A percentile compares a stretch with the other conserved stretches of the same genome.
Conservation (phyloP, 2,329 filamentous ascomycete species). For the Calonectria henricotiae region DNA sequence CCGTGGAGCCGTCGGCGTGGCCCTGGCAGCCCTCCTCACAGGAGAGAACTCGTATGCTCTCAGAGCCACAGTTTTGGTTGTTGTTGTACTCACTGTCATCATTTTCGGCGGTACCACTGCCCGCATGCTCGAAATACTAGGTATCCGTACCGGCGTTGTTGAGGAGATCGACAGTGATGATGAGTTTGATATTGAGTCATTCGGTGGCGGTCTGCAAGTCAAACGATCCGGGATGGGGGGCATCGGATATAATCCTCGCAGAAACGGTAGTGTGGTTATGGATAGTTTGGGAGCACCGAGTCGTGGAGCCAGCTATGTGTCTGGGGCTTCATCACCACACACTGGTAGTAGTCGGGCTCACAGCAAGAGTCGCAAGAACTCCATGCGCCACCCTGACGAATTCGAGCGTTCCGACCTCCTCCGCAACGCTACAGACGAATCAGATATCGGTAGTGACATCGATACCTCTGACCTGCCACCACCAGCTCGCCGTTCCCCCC, state of each 20-base stretch:
- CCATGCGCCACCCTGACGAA: conserved; percentile 63
- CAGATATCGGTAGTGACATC: conserved; percentile 76
- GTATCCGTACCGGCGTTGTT: conserved; percentile 96
- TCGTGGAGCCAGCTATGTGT: conserved; percentile 67
- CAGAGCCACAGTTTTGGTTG: conserved; percentile 95
- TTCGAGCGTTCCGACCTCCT: conserved; percentile 73
- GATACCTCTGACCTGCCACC: conserved; percentile 79
- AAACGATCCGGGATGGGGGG: conserved; percentile 81
- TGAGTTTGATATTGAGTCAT: conserved; percentile 94
- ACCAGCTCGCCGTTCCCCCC: conserved; percentile 67
- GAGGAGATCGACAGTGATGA: conserved; percentile 98
- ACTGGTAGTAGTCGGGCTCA: conserved; percentile 60
- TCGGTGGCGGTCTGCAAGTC: conserved; percentile 81
- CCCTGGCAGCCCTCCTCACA: conserved; percentile 88
- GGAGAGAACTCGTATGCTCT: conserved; percentile 88
- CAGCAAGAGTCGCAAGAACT: conserved; percentile 71
- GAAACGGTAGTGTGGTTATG: conserved; percentile 74
- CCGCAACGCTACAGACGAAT: conserved; percentile 68
- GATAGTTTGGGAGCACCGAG: conserved; percentile 64
- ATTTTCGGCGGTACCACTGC: conserved; percentile 98
- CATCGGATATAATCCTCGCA: conserved; percentile 83
- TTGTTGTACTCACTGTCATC: conserved; percentile 97
- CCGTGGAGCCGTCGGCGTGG: conserved; percentile 95
- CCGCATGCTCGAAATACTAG: conserved; percentile 96
- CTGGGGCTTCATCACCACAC: conserved; percentile 69